Conservation (phyloP, 768 basidiomycete genomes). For the Mycena amicta region DNA sequence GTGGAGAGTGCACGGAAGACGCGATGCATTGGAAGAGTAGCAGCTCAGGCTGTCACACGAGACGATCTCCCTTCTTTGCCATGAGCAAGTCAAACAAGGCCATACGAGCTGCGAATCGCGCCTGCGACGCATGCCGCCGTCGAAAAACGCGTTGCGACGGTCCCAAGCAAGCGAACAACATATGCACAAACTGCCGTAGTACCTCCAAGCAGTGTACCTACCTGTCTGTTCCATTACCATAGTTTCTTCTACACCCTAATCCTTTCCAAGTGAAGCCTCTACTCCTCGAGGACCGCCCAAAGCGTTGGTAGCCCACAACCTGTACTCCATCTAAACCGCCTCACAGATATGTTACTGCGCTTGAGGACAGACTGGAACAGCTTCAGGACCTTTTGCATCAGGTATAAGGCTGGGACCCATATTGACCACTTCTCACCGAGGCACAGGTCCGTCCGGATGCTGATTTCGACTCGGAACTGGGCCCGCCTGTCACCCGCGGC, state of each 20-base stretch:
- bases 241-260: no score
- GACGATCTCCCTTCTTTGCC: background rate
- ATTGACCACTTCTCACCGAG: background rate
- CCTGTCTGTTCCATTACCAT: slow-evolving; percentile 37
- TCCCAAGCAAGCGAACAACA: slow-evolving; percentile 48
- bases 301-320: slow-evolving; percentile 46
- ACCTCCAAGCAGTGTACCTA: slow-evolving; percentile 59
- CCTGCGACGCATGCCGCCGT: slow-evolving; percentile 61
- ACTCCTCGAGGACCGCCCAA: slow-evolving; percentile 70
- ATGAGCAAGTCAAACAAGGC: background rate
- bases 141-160: slow-evolving; percentile 67
- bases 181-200: slow-evolving; percentile 62
- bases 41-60: background rate
- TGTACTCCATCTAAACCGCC: background rate
- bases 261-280: slow-evolving; percentile 66
- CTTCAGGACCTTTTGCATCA: slow-evolving; percentile 56
- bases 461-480: slow-evolving; percentile 65
- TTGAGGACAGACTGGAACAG: slow-evolving; percentile 62
- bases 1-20: slow-evolving; percentile 27
- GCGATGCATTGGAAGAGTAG: background rate
- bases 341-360: slow-evolving; percentile 54
- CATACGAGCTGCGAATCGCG: slow-evolving; percentile 41
- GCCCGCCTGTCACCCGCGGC: slow-evolving; percentile 60
- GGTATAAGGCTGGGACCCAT: slow-evolving; percentile 39
- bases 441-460: slow-evolving; percentile 60